Conservation (phyloP, 2,329 filamentous ascomycete genomes). For the Aspergillus quadricinctus region DNA sequence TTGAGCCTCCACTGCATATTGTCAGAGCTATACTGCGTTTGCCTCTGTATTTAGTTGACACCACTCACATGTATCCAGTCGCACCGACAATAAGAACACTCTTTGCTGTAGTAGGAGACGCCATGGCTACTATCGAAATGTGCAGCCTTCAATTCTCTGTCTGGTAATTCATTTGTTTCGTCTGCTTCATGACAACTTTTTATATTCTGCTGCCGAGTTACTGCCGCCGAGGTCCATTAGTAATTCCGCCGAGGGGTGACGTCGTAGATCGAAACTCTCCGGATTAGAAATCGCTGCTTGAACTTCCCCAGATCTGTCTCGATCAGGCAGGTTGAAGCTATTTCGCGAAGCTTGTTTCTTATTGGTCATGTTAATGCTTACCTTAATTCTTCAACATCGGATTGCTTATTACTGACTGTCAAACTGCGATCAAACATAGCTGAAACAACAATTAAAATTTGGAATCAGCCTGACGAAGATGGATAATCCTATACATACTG, state of each 20-base stretch:
- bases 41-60: too few relatives aligned
- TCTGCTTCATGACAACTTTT: neutral
- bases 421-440: too few relatives aligned
- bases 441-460: too few relatives aligned
- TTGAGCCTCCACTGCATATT: neutral
- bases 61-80: neutral
- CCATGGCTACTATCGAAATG: neutral
- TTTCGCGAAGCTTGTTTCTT: too few relatives aligned
- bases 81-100: neutral
- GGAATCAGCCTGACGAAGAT: neutral
- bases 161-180: neutral
- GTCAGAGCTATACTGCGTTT: neutral
- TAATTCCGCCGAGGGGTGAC: neutral
- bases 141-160: neutral
- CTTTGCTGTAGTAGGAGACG: neutral
- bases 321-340: neutral
- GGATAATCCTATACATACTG: neutral
- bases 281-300: neutral
- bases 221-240: neutral
- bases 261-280: neutral
- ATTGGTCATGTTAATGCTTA: too few relatives aligned
- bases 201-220: neutral
- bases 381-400: too few relatives aligned
- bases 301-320: neutral
- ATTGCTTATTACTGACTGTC: neutral